Conservation (phyloP, 306 rosid genomes). For the barrel medic (Medicago truncatula) region DNA sequence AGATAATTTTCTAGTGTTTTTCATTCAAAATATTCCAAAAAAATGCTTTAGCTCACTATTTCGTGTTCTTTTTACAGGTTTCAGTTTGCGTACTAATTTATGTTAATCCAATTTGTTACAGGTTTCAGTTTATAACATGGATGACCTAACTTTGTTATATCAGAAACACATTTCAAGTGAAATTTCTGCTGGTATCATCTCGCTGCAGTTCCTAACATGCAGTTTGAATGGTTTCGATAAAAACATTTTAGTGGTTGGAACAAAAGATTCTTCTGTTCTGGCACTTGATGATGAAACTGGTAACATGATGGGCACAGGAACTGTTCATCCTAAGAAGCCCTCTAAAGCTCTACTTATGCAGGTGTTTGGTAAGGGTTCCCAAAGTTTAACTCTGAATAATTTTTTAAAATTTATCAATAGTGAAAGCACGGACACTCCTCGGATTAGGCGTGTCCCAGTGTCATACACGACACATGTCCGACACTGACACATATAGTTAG, state of each 20-base stretch:
- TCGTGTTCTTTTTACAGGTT: neutral
- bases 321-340: conserved; percentile 90
- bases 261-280: conserved; percentile 83
- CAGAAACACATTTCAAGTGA: conserved; percentile 81
- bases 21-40: neutral
- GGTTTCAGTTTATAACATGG: conserved; percentile 78
- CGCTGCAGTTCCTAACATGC: conserved; percentile 76
- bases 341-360: conserved; percentile 85
- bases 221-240: conserved; percentile 82
- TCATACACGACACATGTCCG: too few species aligned
- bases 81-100: conserved; percentile 12
- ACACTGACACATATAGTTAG: too few species aligned
- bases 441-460: too few species aligned
- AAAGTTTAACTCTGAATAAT: conserved; percentile 32
- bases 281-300: conserved; percentile 83
- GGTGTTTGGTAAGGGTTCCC: conserved; percentile 67
- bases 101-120: conserved; percentile 47
- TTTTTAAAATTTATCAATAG: neutral
- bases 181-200: conserved; percentile 70
- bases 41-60: neutral
- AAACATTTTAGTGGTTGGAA: conserved; percentile 66
- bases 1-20: conserved; percentile 42
- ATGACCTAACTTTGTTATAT: conserved; percentile 69
- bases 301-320: conserved; percentile 53
- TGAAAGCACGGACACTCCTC: neutral